These are phyloP conservation scores for Urtica urens DNA, from an alignment of 306 rosid species.

Conservation along the genomic window DNA sequence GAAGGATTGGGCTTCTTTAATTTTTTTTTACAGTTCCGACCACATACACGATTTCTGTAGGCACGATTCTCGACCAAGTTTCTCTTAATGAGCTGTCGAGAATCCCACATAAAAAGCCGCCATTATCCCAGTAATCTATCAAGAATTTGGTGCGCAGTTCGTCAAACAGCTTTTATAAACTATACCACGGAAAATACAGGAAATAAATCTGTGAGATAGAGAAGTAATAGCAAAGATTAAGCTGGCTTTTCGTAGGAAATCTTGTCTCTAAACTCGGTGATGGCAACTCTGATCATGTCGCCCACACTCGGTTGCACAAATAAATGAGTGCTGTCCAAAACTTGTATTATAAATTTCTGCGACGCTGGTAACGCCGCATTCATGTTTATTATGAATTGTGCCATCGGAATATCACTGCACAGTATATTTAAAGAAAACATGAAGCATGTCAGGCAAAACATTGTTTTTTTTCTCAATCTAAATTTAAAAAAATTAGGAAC, in stretches of 20 bases:
- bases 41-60: too few relatives aligned
- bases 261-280: conserved; percentile 78
- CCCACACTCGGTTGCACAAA: conserved; percentile 81
- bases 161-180: too few relatives aligned
- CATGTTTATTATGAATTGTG: conserved; percentile 75
- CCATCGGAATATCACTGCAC: conserved; percentile 92
- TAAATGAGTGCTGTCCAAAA: conserved; percentile 68
- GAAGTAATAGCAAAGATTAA: too few relatives aligned
- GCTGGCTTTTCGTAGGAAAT: conserved; percentile 77
- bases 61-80: too few relatives aligned
- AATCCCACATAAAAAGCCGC: too few relatives aligned
- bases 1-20: too few relatives aligned
- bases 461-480: not conserved
- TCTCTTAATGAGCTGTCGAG: too few relatives aligned
- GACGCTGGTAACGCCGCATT: conserved; percentile 58
- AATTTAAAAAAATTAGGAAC: not conserved
- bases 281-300: conserved; percentile 62
- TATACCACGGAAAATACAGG: too few relatives aligned
- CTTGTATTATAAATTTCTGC: conserved; percentile 65
- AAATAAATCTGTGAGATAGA: too few relatives aligned
- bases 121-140: too few relatives aligned
- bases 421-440: not conserved
- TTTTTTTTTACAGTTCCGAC: too few relatives aligned
- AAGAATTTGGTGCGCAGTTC: too few relatives aligned
- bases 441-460: not conserved